phyloP scores from a whole-genome alignment of 495 filamentous ascomycete genomes.

The Penicillium soppii region DNA sequence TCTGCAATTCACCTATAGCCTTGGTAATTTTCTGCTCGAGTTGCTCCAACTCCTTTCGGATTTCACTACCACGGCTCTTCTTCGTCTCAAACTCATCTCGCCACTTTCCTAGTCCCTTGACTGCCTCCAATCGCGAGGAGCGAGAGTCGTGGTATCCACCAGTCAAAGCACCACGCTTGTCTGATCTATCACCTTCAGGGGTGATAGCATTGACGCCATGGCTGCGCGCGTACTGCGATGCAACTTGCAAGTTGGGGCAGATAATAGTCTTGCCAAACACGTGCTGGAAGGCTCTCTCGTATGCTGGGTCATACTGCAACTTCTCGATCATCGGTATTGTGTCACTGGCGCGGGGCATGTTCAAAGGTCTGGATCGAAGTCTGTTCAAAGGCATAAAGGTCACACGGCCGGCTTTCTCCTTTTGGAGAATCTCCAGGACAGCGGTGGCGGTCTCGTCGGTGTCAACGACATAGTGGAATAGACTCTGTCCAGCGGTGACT shows the following conservation, averaged over 20 bases:
- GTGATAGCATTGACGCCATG: constrained; percentile 93
- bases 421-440: constrained; percentile 76
- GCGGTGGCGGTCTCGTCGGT: constrained; percentile 83
- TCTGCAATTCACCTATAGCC: constrained; percentile 77
- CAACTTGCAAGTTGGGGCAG: constrained; percentile 83
- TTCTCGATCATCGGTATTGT: constrained; percentile 84
- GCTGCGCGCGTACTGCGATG: constrained; percentile 83
- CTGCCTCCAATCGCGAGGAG: constrained; percentile 78
- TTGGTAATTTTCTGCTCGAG: constrained; percentile 85
- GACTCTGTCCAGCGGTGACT: constrained; percentile 84
- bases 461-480: constrained; percentile 97
- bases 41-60: constrained; percentile 65
- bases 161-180: constrained; percentile 91
- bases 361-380: constrained; percentile 62
- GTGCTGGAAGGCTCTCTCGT: constrained; percentile 83
- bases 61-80: constrained; percentile 53
- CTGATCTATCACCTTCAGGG: constrained; percentile 86
- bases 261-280: constrained; percentile 96
- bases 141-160: constrained; percentile 88
- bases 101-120: constrained; percentile 72
- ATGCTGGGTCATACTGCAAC: constrained; percentile 72
- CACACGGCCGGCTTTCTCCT: constrained; percentile 77
- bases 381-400: constrained; percentile 94
- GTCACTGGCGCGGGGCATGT: constrained; percentile 82
- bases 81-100: constrained; percentile 72